These are phyloP conservation scores for Neurospora sp. DNA, from an alignment of 495 filamentous ascomycete genomes.

Conservation along the genomic window DNA sequence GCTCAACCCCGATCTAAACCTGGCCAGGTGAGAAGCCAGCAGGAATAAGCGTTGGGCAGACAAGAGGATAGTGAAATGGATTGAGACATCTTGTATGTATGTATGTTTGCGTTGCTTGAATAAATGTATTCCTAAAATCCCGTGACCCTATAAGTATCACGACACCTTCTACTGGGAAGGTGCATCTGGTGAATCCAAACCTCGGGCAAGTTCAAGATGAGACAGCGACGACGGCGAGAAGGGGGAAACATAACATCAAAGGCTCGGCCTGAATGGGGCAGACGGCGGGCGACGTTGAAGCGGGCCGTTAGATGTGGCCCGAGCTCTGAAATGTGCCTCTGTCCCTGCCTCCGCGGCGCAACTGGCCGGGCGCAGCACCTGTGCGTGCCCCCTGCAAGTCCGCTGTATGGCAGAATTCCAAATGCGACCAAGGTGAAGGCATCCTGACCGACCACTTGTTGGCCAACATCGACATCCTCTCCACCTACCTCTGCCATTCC, in stretches of 20 bases:
- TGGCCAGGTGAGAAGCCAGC: background rate
- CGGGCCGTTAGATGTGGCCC: background rate
- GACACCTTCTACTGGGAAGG: background rate
- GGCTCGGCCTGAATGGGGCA: background rate
- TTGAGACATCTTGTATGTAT: background rate
- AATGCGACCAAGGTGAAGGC: background rate
- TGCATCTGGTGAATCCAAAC: background rate
- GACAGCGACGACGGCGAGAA: background rate
- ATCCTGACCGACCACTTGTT: background rate
- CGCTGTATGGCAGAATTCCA: background rate
- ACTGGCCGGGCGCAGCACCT: background rate
- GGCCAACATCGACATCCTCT: background rate
- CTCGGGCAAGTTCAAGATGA: background rate
- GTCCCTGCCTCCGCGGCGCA: background rate
- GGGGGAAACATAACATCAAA: background rate
- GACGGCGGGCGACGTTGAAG: background rate
- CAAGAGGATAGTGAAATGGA: background rate
- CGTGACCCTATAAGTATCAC: background rate
- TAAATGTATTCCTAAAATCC: background rate
- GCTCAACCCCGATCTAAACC: background rate
- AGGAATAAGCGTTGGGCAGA: background rate
- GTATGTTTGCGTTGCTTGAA: background rate
- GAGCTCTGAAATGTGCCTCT: background rate
- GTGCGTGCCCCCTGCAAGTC: background rate
- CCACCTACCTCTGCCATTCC: background rate